A percentile compares a stretch with the other conserved stretches of the same genome.
Conservation (phyloP, 352 stramenopile genomes). For the Globisporangium irregulare region DNA sequence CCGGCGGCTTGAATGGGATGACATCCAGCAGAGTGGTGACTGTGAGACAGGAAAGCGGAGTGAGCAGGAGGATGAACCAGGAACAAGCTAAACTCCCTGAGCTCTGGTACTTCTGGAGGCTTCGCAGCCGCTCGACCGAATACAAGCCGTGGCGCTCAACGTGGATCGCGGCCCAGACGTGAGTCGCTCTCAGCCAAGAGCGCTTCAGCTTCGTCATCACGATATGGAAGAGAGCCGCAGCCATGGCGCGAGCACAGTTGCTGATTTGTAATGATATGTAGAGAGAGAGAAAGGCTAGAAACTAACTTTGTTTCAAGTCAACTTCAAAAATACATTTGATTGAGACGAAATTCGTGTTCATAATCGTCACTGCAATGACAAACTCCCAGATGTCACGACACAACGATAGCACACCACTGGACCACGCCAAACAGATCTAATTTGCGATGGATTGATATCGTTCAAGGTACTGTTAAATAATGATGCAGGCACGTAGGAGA, state of each 20-base stretch:
- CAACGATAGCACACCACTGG: neutral
- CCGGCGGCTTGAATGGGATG: conserved; percentile 10
- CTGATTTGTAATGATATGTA: too few species aligned
- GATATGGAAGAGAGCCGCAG: too few species aligned
- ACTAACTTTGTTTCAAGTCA: too few species aligned
- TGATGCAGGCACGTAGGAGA: neutral
- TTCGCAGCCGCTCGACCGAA: conserved; percentile 11
- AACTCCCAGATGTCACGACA: neutral
- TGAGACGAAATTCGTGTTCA: too few species aligned
- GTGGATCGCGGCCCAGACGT: conserved; percentile 12
- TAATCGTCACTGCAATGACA: too few species aligned
- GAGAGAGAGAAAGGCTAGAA: neutral
- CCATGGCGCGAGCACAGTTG: too few species aligned
- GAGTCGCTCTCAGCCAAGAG: neutral
- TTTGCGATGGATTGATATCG: neutral
- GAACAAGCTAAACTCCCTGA: neutral
- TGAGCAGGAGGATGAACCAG: conserved; percentile 9
- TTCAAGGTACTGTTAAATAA: neutral
- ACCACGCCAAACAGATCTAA: neutral
- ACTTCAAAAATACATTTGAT: too few species aligned
- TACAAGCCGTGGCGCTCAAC: conserved; percentile 23
- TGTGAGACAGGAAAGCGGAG: conserved; percentile 15
- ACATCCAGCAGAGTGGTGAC: conserved; percentile 6
- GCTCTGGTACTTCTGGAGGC: neutral
- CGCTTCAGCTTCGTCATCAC: neutral